phyloP scores from a whole-genome alignment of 768 basidiomycete species.

The Hebeloma cylindrosporum region DNA sequence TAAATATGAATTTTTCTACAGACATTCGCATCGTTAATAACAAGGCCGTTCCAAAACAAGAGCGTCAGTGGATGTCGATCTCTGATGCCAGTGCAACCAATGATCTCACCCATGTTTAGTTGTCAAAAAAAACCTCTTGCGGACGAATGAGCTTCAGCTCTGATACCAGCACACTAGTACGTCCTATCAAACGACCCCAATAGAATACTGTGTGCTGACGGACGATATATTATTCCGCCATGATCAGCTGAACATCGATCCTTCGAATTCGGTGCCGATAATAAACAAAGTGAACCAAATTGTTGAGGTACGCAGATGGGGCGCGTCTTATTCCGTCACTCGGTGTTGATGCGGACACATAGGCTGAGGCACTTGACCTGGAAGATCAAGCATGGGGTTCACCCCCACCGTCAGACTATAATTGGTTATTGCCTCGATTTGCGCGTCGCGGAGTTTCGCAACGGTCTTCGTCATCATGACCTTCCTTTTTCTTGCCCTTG shows the following conservation, averaged over 20 bases:
- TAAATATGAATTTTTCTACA: too few species aligned
- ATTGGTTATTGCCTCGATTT: constrained; percentile 23
- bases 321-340: constrained; percentile 1
- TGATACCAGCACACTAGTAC: constrained; percentile 25
- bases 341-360: constrained; percentile 11
- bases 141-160: constrained; percentile 27
- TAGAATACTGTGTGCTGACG: constrained; percentile 1
- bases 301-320: constrained; percentile 12
- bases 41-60: constrained; percentile 8
- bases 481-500: background rate
- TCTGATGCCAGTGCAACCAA: background rate
- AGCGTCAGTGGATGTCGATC: too few species aligned
- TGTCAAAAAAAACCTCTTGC: constrained; percentile 17
- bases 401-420: constrained; percentile 22
- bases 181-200: background rate
- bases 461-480: constrained; percentile 12
- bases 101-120: constrained; percentile 10
- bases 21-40: constrained; percentile 15
- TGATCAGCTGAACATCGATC: constrained; percentile 18
- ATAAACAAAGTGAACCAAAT: too few species aligned
- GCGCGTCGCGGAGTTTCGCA: constrained; percentile 24
- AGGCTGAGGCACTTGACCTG: constrained; percentile 34
- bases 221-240: background rate
- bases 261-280: too few species aligned
- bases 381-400: constrained; percentile 43